Evolutionary conservation across 1,284 basidiomycete species (phyloP).

Genomic region (Heterobasidion annosum): DNA sequence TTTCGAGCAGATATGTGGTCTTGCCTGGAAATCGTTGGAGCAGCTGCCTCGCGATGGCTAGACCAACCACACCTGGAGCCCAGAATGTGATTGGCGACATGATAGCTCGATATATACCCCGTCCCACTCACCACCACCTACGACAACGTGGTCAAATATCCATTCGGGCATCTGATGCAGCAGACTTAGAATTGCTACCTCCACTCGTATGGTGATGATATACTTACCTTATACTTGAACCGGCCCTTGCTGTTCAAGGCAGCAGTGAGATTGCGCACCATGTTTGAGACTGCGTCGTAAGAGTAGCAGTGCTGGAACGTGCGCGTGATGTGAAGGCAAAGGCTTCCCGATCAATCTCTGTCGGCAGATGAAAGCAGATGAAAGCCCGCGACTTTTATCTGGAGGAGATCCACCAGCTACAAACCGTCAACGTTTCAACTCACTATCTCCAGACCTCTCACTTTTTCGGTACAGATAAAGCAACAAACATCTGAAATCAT

Average conservation of each 20-base stretch:
- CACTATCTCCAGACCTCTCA: too few species aligned
- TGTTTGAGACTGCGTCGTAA: background rate
- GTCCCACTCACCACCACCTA: constrained; percentile 71
- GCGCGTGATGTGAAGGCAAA: too few species aligned
- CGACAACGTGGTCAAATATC: constrained; percentile 80
- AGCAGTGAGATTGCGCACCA: background rate
- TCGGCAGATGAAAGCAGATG: background rate
- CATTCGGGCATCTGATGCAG: constrained; percentile 52
- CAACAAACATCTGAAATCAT: too few species aligned
- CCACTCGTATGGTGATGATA: background rate
- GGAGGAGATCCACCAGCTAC: too few species aligned
- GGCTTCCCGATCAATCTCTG: background rate
- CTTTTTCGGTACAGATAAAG: too few species aligned
- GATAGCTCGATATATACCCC: background rate
- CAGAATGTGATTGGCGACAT: background rate
- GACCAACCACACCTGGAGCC: constrained; percentile 69
- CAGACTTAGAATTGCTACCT: background rate
- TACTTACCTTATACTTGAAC: constrained; percentile 51
- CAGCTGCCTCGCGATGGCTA: constrained; percentile 79
- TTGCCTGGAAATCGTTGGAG: constrained; percentile 59
- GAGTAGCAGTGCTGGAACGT: too few species aligned
- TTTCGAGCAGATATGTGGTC: constrained; percentile 82
- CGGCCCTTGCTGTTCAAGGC: constrained; percentile 24
- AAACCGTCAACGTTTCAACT: too few species aligned
- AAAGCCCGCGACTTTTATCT: background rate